Evolutionary conservation across 1,284 basidiomycete species (phyloP), one percentile per base, ranked within the genome.

Genomic region (Mycena citricolor): DNA sequence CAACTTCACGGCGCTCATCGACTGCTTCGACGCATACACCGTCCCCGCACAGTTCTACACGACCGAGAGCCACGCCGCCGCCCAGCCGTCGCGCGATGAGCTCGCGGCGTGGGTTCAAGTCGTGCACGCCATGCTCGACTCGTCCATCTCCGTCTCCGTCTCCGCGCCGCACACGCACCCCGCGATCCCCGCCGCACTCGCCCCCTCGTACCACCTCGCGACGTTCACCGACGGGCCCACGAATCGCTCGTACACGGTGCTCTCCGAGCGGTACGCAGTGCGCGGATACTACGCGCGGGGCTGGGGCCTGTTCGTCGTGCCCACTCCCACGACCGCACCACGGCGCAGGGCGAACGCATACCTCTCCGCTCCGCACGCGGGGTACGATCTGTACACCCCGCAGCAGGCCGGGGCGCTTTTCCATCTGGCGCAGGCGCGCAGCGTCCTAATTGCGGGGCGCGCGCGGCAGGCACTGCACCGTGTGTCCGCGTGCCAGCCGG

Each of bases 291-390:
- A 67, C 46, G 43, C 51, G 13, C 67, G 67, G 44, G 72, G 72
- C 38, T 74, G 71, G 72, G 72, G 70, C 1, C 54, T 63, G 8
- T 54, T 70, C 21, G 55, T 64, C 4, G 68, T 69, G 5, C 68
- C 67, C 14, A 54, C 60, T 8, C 55, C 54, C 6, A 53, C 32
- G 13, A 36, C 44, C 0, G 46, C 47, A 4, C 49, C 62, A 0
- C 48, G 53, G 17, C 62, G 64, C 10, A n/a, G n/a, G n/a, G n/a
- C n/a, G n/a, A 40, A 52, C 38, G 38, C 72, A 17, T 71, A 74
- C 41, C 46, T 73, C 14, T 64, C 69, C 4, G 70, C 69, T 4
- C 71, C 71, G 0, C 72, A 74, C 46, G 71, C 71, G 0, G 43
- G 47, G 5, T 67, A 55, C 45, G 72, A 74, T 39, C 33, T 60